Conservation (phyloP, 106 monocot genomes). For the Dendrobium chrysotoxum region DNA sequence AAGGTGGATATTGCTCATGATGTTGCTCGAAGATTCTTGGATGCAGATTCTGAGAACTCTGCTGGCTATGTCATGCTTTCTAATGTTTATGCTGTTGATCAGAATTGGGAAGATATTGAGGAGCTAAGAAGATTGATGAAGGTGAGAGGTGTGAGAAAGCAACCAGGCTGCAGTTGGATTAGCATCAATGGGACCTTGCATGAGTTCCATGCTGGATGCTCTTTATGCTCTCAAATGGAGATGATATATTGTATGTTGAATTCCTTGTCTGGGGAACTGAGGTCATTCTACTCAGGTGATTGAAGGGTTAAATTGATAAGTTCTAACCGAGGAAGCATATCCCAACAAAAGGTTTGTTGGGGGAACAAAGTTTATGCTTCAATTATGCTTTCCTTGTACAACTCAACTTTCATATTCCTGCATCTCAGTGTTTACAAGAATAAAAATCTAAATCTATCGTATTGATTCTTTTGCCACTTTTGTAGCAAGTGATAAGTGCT, state of each 20-base stretch:
- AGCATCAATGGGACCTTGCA: constrained; percentile 18
- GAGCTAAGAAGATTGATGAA: constrained; percentile 31
- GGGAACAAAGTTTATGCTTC: no score
- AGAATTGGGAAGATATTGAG: constrained; percentile 26
- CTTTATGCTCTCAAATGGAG: constrained; percentile 8
- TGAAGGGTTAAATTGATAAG: no score
- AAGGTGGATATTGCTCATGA: constrained; percentile 23
- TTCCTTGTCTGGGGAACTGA: constrained; percentile 3
- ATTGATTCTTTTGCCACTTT: no score
- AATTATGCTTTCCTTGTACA: no score
- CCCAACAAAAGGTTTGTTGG: no score
- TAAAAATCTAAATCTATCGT: no score
- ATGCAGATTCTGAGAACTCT: constrained; percentile 19
- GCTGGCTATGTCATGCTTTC: constrained; percentile 44
- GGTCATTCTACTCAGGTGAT: background rate
- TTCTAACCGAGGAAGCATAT: no score
- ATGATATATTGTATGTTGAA: constrained; percentile 14
- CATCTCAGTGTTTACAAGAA: no score
- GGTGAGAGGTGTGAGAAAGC: constrained; percentile 36
- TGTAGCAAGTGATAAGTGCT: no score
- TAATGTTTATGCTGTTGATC: constrained; percentile 30
- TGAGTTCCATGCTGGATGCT: constrained; percentile 30
- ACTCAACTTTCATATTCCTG: no score
- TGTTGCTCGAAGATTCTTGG: constrained; percentile 13
- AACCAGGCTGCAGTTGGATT: constrained; percentile 47